Evolutionary conservation across 163 green algal genomes (phyloP).

Genomic region (Smithsoniella earleae): DNA sequence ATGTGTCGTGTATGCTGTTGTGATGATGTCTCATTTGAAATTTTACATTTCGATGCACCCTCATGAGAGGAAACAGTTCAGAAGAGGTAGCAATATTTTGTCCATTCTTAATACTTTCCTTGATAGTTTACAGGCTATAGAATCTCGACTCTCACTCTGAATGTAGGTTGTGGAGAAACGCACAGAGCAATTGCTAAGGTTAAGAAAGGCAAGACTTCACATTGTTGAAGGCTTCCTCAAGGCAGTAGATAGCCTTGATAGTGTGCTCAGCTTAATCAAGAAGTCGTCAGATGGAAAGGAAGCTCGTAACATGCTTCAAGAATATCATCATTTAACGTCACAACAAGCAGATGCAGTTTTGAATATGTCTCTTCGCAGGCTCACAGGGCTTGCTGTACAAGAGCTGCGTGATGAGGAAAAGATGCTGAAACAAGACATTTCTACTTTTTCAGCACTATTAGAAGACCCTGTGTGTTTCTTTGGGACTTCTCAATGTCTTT

Average conservation of each 20-base stretch:
- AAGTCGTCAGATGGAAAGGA: slow-evolving; percentile 32
- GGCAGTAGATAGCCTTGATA: slow-evolving; percentile 48
- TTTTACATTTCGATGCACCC: no score
- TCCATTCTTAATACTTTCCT: no score
- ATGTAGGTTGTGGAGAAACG: slow-evolving; percentile 50
- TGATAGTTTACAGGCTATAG: no score
- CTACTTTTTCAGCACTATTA: background rate
- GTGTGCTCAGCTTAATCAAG: slow-evolving; percentile 14
- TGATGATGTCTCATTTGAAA: no score
- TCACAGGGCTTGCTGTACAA: slow-evolving; percentile 69
- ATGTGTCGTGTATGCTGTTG: background rate
- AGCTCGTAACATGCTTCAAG: slow-evolving; percentile 36
- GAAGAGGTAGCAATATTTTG: no score
- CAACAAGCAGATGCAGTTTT: slow-evolving; percentile 75
- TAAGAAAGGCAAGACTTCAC: slow-evolving; percentile 51
- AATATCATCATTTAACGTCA: background rate
- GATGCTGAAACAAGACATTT: slow-evolving; percentile 37
- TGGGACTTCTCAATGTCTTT: no score
- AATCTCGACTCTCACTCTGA: no score
- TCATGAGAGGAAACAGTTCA: no score
- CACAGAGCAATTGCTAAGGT: slow-evolving; percentile 42
- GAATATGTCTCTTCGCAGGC: slow-evolving; percentile 68
- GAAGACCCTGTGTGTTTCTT: background rate
- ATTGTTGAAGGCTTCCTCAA: slow-evolving; percentile 63
- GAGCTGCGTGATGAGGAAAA: slow-evolving; percentile 61